A percentile compares a stretch with the other conserved stretches of the same genome.
Conservation (phyloP, 2,329 filamentous ascomycete genomes). For the Cytospora schulzeri region DNA sequence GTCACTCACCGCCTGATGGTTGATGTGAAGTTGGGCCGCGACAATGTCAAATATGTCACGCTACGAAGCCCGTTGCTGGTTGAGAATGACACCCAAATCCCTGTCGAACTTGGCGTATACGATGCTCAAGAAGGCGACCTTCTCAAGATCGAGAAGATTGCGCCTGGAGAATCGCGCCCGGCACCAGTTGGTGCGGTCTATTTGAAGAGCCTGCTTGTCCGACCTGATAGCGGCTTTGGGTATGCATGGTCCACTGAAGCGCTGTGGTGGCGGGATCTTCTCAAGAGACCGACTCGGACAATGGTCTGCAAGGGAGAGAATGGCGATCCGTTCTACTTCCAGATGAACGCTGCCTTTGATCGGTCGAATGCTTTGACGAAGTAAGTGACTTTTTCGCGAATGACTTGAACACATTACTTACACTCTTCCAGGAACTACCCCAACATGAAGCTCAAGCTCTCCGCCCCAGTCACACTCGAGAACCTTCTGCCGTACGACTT, state of each 20-base stretch:
- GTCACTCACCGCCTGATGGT: conserved; percentile 88
- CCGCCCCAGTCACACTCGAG: conserved; percentile 89
- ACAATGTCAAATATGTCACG: conserved; percentile 98
- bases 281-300: conserved; percentile 82
- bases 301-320: conserved; percentile 86
- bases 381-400: conserved; percentile 43
- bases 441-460: conserved; percentile 90
- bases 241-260: conserved; percentile 92
- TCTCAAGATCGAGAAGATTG: conserved; percentile 96
- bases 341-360: conserved; percentile 85
- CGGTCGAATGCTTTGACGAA: conserved; percentile 78
- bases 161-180: conserved; percentile 85
- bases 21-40: conserved; percentile 84
- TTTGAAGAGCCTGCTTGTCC: conserved; percentile 82
- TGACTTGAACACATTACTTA: conserved; percentile 35
- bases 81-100: conserved; percentile 96
- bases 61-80: conserved; percentile 88
- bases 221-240: conserved; percentile 93
- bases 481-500: conserved; percentile 97
- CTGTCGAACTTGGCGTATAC: conserved; percentile 89
- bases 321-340: conserved; percentile 93
- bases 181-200: conserved; percentile 91
- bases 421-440: conserved; percentile 70
- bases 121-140: conserved; percentile 85
- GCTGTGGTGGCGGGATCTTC: conserved; percentile 88